Evolutionary conservation across 768 basidiomycete species (phyloP).

Genomic region (Strobilomyces echinocephalus): DNA sequence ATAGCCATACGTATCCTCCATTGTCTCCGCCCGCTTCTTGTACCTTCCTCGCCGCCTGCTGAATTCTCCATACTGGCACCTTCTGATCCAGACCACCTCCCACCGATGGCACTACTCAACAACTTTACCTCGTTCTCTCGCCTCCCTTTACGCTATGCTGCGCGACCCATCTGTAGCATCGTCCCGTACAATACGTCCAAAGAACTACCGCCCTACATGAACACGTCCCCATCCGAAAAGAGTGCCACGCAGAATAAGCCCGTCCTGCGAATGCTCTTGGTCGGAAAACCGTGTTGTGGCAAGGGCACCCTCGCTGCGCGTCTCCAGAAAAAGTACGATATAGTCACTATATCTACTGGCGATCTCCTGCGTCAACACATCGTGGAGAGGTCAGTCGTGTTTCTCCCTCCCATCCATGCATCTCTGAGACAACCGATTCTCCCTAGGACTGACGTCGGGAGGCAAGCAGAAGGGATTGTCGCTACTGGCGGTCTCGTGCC

Average conservation of each 20-base stretch:
- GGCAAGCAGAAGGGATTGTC: conserved; percentile 71
- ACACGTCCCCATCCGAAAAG: conserved; percentile 22
- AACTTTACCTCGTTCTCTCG: not conserved
- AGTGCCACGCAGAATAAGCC: conserved; percentile 25
- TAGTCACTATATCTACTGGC: conserved; percentile 73
- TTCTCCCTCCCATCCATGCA: not conserved
- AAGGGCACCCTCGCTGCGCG: conserved; percentile 78
- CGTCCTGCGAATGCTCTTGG: conserved; percentile 44
- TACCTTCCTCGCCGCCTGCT: not conserved
- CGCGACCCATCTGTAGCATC: conserved; percentile 18
- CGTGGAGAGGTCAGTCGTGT: conserved; percentile 43
- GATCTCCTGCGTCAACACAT: conserved; percentile 84
- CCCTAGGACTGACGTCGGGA: conserved; percentile 63
- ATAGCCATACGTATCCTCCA: conserved; percentile 2
- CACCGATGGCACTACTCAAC: conserved; percentile 2
- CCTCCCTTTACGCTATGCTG: not conserved
- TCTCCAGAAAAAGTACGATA: conserved; percentile 69
- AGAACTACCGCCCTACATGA: conserved; percentile 48
- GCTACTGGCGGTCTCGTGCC: conserved; percentile 70
- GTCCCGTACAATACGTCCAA: conserved; percentile 25
- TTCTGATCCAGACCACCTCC: not conserved
- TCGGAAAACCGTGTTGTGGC: conserved; percentile 63
- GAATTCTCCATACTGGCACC: not conserved
- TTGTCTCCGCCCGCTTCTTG: not conserved
- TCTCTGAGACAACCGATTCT: not conserved